Evolutionary conservation across 768 basidiomycete species (phyloP).

Genomic region (Mycena haematopus): DNA sequence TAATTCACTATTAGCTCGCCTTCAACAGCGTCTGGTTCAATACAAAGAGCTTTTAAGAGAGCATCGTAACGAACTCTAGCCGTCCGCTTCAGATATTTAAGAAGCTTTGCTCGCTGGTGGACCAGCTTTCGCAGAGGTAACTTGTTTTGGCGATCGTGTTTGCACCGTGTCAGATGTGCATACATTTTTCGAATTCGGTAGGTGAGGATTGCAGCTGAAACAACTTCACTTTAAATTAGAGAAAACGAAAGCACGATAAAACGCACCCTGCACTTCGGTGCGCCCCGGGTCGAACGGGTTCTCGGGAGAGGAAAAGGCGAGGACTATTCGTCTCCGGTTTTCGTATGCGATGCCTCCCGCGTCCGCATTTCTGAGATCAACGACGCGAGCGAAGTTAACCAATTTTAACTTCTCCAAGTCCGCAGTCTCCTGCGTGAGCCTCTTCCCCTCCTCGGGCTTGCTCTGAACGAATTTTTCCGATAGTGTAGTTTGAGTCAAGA

Average conservation of each 20-base stretch:
- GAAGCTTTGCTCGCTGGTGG: slow-evolving; percentile 81
- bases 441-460: not conserved
- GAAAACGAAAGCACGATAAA: not conserved
- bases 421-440: not conserved
- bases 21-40: slow-evolving; percentile 84
- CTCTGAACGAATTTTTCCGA: not conserved
- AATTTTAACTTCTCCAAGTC: slow-evolving; percentile 50
- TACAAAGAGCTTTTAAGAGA: slow-evolving; percentile 72
- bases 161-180: slow-evolving; percentile 70
- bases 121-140: slow-evolving; percentile 79
- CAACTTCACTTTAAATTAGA: not conserved
- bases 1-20: slow-evolving; percentile 78
- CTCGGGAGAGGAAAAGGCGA: slow-evolving; percentile 74
- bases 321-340: slow-evolving; percentile 81
- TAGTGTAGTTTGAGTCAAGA: slow-evolving; percentile 44
- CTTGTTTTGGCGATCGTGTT: slow-evolving; percentile 79
- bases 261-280: slow-evolving; percentile 89
- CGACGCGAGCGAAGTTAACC: slow-evolving; percentile 60
- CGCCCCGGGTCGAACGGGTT: slow-evolving; percentile 80
- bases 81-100: slow-evolving; percentile 75
- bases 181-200: slow-evolving; percentile 85
- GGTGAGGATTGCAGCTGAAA: slow-evolving; percentile 83
- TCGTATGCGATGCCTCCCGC: slow-evolving; percentile 86
- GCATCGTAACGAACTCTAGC: slow-evolving; percentile 76
- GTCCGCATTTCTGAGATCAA: slow-evolving; percentile 89